Evolutionary conservation across 2,329 filamentous ascomycete genomes (phyloP), one percentile per base, ranked within the genome.

Genomic region (Diatrype stigma): DNA sequence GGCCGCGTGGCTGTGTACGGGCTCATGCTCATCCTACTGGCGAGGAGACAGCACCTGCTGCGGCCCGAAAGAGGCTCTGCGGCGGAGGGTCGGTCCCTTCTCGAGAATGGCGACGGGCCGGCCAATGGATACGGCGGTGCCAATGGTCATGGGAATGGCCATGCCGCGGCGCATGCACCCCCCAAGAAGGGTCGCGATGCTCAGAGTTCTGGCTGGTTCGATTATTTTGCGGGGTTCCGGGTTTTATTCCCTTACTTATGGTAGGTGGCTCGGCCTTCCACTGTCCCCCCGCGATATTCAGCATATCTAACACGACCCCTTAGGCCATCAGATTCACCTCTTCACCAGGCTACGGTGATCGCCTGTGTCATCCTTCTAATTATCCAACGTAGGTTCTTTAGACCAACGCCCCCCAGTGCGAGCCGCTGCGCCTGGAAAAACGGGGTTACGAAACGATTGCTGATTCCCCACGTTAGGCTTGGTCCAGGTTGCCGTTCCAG

Each of bases 191-290:
- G 45, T 16, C 56, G 55, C 4, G 56, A 60, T 40, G 51, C 57
- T 19, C 57, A 56, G 3, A 59, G 54, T 40, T 54, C 58, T 10
- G 56, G 72, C 2, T 77, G 73, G 74, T 61, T 76, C 10, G 73
- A 75, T 53, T 77, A 77, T 52, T 65, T 76, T 53, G 66, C 71
- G 12, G 74, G 74, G 1, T 76, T 75, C 55, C 57, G 66, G 14
- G 66, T 73, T 10, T 62, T 77, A 6, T 75, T 76, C 30, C 73
- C 74, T 2, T 76, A 74, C 42, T 61, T 77, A 2, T 77, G 74
- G 73, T 70, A 59, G 17, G 57, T 50, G 17, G 21, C 3, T 30
- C 26, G 26, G 26, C 3, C 17, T 11, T 3, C 35, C 17, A 2
- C n/a, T 30, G 17, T 16, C 8, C 12, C 12, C 19, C 34, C 16